Percentiles rank a stretch among this genome's conserved stretches.
Conservation (phyloP, 495 filamentous ascomycete genomes). For the Talaromyces proteolyticus region DNA sequence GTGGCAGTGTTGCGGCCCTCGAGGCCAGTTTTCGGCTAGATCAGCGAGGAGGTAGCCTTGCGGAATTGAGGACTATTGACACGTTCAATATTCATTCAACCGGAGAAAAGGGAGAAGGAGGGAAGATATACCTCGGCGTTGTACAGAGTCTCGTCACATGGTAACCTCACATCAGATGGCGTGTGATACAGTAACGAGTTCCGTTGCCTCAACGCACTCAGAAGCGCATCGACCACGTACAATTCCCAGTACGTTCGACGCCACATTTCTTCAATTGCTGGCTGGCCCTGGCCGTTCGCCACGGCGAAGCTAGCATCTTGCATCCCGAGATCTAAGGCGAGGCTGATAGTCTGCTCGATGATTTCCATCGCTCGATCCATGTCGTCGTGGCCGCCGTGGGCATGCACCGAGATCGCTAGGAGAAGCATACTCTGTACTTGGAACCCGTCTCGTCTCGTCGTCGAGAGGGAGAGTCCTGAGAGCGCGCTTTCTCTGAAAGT, state of each 20-base stretch:
- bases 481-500: not conserved
- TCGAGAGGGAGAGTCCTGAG: constrained; percentile 30
- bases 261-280: constrained; percentile 66
- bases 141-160: constrained; percentile 16
- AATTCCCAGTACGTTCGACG: constrained; percentile 81
- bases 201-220: constrained; percentile 24
- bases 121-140: not conserved
- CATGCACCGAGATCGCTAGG: constrained; percentile 62
- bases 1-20: not conserved
- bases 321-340: constrained; percentile 65
- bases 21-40: not conserved
- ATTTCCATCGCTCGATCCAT: constrained; percentile 51
- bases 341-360: constrained; percentile 52
- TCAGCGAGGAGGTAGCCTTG: not conserved
- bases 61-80: not conserved
- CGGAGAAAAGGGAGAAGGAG: not conserved
- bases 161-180: constrained; percentile 19
- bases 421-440: constrained; percentile 68
- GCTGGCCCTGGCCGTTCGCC: constrained; percentile 26
- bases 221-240: constrained; percentile 56
- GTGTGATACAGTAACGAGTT: constrained; percentile 27
- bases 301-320: constrained; percentile 44
- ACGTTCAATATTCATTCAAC: not conserved
- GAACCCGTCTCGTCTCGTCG: constrained; percentile 51
- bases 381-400: constrained; percentile 53